Base-by-base conservation (phyloP, 257 asterid genomes). In the Coffea eugenioides region DNA sequence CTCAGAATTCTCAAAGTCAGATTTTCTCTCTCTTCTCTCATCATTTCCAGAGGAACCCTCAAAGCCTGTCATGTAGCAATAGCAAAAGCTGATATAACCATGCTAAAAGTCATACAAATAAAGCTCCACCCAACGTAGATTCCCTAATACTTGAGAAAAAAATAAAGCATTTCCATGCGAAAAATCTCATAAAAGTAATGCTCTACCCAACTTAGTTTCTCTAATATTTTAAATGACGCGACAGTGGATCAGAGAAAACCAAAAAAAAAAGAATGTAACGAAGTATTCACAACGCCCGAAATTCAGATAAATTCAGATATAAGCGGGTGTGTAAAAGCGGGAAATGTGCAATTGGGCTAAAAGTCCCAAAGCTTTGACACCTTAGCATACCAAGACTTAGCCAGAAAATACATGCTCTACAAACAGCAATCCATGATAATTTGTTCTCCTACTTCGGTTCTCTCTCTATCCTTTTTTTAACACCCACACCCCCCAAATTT, bases 1-100 rank as follows among this genome's bases (percentile, higher is more conserved):
- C 91, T 95, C 98, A 11, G 99, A 95, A 79, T 92, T 92, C 88
- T 94, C 98, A 76, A 94, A 90, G 81, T 94, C 98, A 68, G 98
- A 93, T 79, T 90, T 95, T 73, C 97, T 90, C 81, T 95, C 99
- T 80, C 94, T 86, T 78, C 90, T 92, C 91, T 92, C 98, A 18
- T 93, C 97, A 82, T 86, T 89, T 49, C 97, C 93, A 79, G 98
- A 92, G 61, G 97, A 93, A 10, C 98, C 98, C 82, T 95, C 98
- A 86, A 92, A 93, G 83, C 98, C 99, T 95, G 87, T 82, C 79
- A 78, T 51, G 70, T 36, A 49, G 70, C 25, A 80, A 79, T 71
- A 68, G 66, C 73, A 85, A 74, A 83, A 54, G 68, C 39, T 31
- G 54, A 74, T 54, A 54, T 46, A 49, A 54, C 20, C 64, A 39